Conservation (phyloP, 1,284 basidiomycete species). For the Tilletia caries region DNA sequence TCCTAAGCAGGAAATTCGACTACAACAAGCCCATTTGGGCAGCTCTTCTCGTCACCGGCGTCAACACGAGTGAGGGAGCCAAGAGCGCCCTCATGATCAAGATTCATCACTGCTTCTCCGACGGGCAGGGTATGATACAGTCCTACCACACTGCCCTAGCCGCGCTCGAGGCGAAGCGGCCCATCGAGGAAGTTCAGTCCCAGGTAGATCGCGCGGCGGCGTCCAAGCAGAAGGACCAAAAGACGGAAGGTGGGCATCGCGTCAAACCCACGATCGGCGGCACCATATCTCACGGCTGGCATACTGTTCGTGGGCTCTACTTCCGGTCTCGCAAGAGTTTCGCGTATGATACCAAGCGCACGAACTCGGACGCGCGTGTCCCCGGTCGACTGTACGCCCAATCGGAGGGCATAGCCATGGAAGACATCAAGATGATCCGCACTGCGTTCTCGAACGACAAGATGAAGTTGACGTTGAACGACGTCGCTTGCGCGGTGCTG, state of each 20-base stretch:
- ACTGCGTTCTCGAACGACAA: slow-evolving; percentile 41
- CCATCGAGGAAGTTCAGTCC: slow-evolving; percentile 43
- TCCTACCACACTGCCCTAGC: slow-evolving; percentile 50
- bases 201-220: slow-evolving; percentile 37
- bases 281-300: slow-evolving; percentile 39
- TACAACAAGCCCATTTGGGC: slow-evolving; percentile 52
- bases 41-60: slow-evolving; percentile 49
- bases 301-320: slow-evolving; percentile 48
- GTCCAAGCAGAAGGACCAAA: slow-evolving; percentile 25
- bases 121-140: slow-evolving; percentile 52
- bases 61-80: slow-evolving; percentile 45
- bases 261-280: slow-evolving; percentile 40
- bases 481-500: slow-evolving; percentile 49
- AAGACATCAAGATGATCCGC: slow-evolving; percentile 49
- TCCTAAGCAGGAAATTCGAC: slow-evolving; percentile 48
- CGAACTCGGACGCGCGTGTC: slow-evolving; percentile 19
- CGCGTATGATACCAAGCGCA: slow-evolving; percentile 24
- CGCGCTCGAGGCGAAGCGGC: slow-evolving; percentile 37
- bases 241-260: slow-evolving; percentile 32
- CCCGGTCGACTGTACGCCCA: slow-evolving; percentile 45
- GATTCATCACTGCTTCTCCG: slow-evolving; percentile 52
- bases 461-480: slow-evolving; percentile 47
- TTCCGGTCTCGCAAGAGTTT: slow-evolving; percentile 46
- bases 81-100: slow-evolving; percentile 52
- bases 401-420: slow-evolving; percentile 48